Base-by-base conservation (phyloP, 2,329 filamentous ascomycete species). In the Aureobasidium pullulans region DNA sequence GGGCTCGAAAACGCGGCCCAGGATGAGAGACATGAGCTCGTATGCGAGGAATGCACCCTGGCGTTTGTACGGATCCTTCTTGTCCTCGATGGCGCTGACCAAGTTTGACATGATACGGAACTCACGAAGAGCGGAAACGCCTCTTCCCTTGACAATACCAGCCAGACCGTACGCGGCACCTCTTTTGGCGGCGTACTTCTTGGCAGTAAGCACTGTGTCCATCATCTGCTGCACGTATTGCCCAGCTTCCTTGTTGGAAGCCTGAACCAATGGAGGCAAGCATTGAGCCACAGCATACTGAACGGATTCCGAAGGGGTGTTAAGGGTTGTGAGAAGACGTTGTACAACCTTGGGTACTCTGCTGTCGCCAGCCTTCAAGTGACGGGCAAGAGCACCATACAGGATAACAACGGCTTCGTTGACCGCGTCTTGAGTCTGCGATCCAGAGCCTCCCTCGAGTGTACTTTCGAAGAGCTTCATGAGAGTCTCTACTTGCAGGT, bases 391-490 rank as follows among this genome's bases (percentile, higher is more conserved):
- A 54, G 95, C 93, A 70, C 94, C 94, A 67, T 99, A 99, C 71
- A 99, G 87, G 66, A 99, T 94, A 66, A 99, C 92, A 56, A 99
- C 92, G 16, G 95, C 94, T 75, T 99, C 94, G 66, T 96, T 96
- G 63, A 97, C 88, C 61, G 90, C 84, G 72, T 99, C 95, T 16
- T 89, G 86, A 57, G 87, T 84, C 65, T 92, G 85, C 0, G 87
- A 91, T 60, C 85, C 87, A 70, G 88, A 89, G 71, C 94, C 90
- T 2, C 85, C 86, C 69, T 93, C 91, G n/a, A 99, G 79, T 0
- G 90, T 91, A 28, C 81, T 82, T 72, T 99, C 94, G 68, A 97
- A 95, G 13, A 93, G 85, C 67, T 87, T 84, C 92, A 99, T 99
- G 58, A 99, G 77, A 64, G 87, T 84, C 69, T 97, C 92, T 3